Evolutionary conservation across 2,329 filamentous ascomycete species (phyloP).

Genomic region (Clonostachys byssicola): DNA sequence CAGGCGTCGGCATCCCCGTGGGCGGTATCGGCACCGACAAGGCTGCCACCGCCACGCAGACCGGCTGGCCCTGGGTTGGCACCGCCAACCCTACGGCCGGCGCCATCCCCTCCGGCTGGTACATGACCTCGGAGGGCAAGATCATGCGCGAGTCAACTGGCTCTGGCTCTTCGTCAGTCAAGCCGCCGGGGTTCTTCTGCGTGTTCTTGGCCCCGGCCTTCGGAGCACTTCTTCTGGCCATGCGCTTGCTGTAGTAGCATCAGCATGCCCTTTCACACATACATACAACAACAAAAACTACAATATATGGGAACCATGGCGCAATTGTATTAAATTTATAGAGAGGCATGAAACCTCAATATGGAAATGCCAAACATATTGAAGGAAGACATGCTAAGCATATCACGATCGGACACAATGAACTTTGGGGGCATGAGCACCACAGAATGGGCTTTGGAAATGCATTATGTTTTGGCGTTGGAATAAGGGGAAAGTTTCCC

Average conservation of each 20-base stretch:
- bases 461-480: too few species aligned
- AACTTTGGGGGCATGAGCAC: too few species aligned
- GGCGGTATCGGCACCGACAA: constrained; percentile 59
- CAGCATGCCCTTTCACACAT: background rate
- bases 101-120: constrained; percentile 73
- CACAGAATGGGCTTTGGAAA: too few species aligned
- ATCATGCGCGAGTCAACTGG: constrained; percentile 51
- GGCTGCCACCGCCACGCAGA: constrained; percentile 45
- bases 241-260: background rate
- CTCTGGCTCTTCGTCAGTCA: background rate
- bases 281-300: background rate
- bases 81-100: constrained; percentile 44
- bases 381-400: background rate
- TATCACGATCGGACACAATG: too few species aligned
- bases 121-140: constrained; percentile 74
- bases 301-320: background rate
- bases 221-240: background rate
- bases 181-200: background rate
- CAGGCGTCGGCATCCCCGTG: constrained; percentile 63
- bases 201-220: background rate
- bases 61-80: constrained; percentile 66
- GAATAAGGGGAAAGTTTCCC: too few species aligned
- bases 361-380: background rate
- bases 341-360: background rate
- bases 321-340: too few species aligned